Evolutionary conservation across 2,329 filamentous ascomycete genomes (phyloP), one percentile per base, ranked within the genome.

Genomic region (Beauveria sp.): DNA sequence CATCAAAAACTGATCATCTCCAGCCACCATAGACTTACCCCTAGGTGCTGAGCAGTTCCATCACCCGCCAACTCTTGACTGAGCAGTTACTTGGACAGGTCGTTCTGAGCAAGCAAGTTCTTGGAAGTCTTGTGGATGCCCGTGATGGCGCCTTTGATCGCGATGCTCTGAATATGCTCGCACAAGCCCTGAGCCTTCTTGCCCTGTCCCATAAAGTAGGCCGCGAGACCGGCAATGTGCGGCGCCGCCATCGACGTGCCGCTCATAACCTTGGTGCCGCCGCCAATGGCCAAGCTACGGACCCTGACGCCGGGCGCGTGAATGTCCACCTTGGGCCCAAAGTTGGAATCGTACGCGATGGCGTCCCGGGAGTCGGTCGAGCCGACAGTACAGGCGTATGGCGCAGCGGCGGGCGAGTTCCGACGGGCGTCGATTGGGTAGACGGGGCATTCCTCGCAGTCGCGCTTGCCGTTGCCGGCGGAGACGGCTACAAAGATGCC

Each of bases 401-500:
- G 58, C 38, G 74, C 76, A 6, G 75, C 78, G 61, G 79, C 77
- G 2, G 80, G 79, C 18, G 80, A 82, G 66, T 70, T 75, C 68
- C 69, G 70, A 38, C 72, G 68, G 1, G 80, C 79, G 63, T 80
- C 72, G 34, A 66, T 67, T 61, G 73, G 72, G 22, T 74, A 24
- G 43, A 46, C 43, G 43, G 43, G 20, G 20, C 20, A 24, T 7
- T 8, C 12, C 8, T 22, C 1, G 43, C 20, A 24, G 43, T 46
- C 43, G 7, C 9, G 1, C 18, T 20, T n/a, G 43, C 43, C 70
- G 68, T 83, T 83, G 46, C 81, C 81, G 34, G 80, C 81, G 3
- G 81, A 80, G 18, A 82, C 80, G 61, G 76, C 79, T 49, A 81
- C 71, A 63, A 80, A 79, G 61, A 82, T 70, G 38, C 80, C 80